These are phyloP conservation scores for slime mould (Dictyostelium discoideum) DNA, from an alignment of 78 protist genomes.

Conservation along the genomic window DNA sequence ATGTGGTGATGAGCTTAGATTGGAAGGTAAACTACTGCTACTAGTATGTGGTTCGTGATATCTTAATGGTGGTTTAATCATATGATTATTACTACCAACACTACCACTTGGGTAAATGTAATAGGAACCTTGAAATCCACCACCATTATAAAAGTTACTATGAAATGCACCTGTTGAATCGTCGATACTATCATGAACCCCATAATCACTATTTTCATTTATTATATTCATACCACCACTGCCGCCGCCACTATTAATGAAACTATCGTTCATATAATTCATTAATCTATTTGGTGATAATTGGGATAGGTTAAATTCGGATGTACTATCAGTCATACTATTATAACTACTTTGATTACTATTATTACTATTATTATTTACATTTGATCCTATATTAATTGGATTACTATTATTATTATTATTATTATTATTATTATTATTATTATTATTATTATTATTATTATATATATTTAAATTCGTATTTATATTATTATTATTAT, in stretches of 20 bases:
- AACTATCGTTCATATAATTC: background rate
- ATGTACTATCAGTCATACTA: conserved; percentile 10
- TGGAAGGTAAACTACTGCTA: background rate
- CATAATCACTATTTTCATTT: background rate
- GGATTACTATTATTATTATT: conserved; percentile 5
- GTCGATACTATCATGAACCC: background rate
- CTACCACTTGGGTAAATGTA: background rate
- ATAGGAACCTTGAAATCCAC: background rate
- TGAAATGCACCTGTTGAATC: background rate
- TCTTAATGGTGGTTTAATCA: background rate
- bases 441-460: too few species aligned
- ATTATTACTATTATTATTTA: background rate
- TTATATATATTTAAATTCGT: background rate
- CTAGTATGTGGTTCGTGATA: background rate
- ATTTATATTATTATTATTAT: background rate
- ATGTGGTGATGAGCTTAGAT: conserved; percentile 16
- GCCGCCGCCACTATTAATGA: background rate
- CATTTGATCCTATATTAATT: background rate
- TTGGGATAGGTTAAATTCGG: conserved; percentile 2
- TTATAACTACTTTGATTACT: background rate
- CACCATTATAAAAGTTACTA: background rate
- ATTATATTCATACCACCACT: background rate
- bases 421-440: background rate
- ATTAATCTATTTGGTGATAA: conserved; percentile 12
- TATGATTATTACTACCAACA: background rate